Evolutionary conservation across 192 early-diverging fungal species (phyloP), one percentile per base, ranked within the genome.

Genomic region (Bifiguratus adelaidae): DNA sequence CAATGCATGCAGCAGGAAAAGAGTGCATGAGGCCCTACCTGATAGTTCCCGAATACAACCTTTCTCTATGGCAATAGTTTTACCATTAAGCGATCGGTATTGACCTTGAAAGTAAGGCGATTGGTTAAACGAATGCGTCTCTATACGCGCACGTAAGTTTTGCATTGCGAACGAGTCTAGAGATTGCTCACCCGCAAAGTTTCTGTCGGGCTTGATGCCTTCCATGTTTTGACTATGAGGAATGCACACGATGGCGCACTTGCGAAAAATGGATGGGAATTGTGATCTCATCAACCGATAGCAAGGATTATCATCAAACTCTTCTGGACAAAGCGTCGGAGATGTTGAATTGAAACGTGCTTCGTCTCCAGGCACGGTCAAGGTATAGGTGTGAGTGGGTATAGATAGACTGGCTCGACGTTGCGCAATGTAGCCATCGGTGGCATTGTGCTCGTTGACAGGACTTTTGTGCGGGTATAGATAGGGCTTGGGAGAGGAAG

Each of bases 61-160:
- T 40, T 56, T 47, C 29, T 75, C 73, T 33, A 75, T 61, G 22
- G 56, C 45, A 19, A 75, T 60, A 4, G 71, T 63, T 23, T 72
- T 76, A 13, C 63, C 57, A 47, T 65, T 63, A 1, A 65, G 38
- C 9, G 64, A 62, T 26, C 60, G 58, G 41, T 58, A 76, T 48
- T 76, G 70, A 21, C 67, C 74, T 32, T 50, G 63, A 41, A 48
- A 76, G 48, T 76, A 76, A n/a, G 74, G 74, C 7, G 74, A 76
- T 0, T 63, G 58, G 4, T 48, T 67, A 50, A 67, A 65, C 24
- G 65, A 65, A 48, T 76, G 74, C 3, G 69, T 58, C 13, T 76
- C 73, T 76, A 71, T 30, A 32, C 15, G 11, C 15, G 11, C 11
- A 34, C 11, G 15, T 11, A 11, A 15, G 15, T 11, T 13, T 11